Conservation (phyloP, 495 filamentous ascomycete genomes). For the Endocarpon pusillum region DNA sequence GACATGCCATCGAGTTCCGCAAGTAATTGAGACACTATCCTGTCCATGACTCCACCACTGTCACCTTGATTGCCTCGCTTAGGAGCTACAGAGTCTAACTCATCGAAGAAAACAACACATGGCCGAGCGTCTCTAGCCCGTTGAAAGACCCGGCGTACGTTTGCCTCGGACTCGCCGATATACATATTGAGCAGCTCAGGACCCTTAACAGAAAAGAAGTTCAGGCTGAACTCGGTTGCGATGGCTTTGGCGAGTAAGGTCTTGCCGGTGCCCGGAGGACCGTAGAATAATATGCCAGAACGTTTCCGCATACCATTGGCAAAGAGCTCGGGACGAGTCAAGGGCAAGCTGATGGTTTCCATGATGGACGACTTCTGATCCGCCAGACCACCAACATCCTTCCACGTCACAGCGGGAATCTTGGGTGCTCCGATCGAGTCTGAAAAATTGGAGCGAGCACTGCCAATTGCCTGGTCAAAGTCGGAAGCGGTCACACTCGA, state of each 20-base stretch:
- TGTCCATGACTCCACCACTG: conserved; percentile 96
- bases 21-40: conserved; percentile 88
- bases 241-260: conserved; percentile 95
- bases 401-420: conserved; percentile 93
- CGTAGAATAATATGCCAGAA: conserved; percentile 94
- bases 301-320: conserved; percentile 98
- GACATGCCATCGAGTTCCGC: conserved; percentile 97
- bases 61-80: conserved; percentile 97
- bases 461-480: conserved; percentile 80
- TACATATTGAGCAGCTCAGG: conserved; percentile 98
- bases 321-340: conserved; percentile 86
- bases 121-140: conserved; percentile 86
- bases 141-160: conserved; percentile 91
- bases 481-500: conserved; percentile 69
- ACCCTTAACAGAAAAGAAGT: conserved; percentile 98
- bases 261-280: conserved; percentile 92
- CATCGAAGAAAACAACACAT: conserved; percentile 97
- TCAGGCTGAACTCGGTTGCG: conserved; percentile 93
- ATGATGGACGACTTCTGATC: conserved; percentile 92
- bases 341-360: conserved; percentile 89
- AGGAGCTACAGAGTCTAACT: conserved; percentile 90
- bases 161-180: conserved; percentile 96
- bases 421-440: conserved; percentile 95
- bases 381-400: conserved; percentile 83
- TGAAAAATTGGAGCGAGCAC: conserved; percentile 90